A percentile compares a stretch with the other conserved stretches of the same genome.
Conservation (phyloP, 1,284 basidiomycete genomes). For the Sporisorium scitamineum region DNA sequence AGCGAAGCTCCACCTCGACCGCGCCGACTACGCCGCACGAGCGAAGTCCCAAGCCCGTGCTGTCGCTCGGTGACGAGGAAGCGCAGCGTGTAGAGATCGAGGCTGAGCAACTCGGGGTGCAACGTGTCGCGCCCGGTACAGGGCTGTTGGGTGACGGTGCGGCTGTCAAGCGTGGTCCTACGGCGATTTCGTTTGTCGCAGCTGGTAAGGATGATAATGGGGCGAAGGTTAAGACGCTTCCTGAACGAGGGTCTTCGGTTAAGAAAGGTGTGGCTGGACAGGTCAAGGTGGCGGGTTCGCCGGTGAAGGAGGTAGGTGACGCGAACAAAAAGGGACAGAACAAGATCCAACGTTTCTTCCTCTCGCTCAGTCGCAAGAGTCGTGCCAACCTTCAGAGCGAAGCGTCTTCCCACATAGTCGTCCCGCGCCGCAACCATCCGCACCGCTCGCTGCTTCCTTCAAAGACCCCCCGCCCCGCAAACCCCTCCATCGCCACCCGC, state of each 20-base stretch:
- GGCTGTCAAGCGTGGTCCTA: slow-evolving; percentile 23
- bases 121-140: background rate
- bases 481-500: background rate
- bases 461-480: no score
- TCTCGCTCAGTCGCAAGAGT: slow-evolving; percentile 27
- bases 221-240: background rate
- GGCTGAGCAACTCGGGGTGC: slow-evolving; percentile 23
- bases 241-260: background rate
- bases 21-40: slow-evolving; percentile 33
- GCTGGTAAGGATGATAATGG: background rate
- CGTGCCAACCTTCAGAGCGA: slow-evolving; percentile 13
- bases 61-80: slow-evolving; percentile 44
- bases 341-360: slow-evolving; percentile 45
- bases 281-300: no score
- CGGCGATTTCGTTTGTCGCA: slow-evolving; percentile 29
- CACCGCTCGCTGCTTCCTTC: background rate
- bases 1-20: slow-evolving; percentile 24
- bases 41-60: slow-evolving; percentile 15
- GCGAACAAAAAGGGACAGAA: slow-evolving; percentile 12
- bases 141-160: slow-evolving; percentile 5
- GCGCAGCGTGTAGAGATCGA: slow-evolving; percentile 41
- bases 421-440: background rate
- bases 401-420: background rate
- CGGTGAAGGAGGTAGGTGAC: background rate
- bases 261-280: background rate